These are phyloP conservation scores for Pontederia paniculata DNA, from an alignment of 176 grass and related monocot genomes.

Conservation along the genomic window DNA sequence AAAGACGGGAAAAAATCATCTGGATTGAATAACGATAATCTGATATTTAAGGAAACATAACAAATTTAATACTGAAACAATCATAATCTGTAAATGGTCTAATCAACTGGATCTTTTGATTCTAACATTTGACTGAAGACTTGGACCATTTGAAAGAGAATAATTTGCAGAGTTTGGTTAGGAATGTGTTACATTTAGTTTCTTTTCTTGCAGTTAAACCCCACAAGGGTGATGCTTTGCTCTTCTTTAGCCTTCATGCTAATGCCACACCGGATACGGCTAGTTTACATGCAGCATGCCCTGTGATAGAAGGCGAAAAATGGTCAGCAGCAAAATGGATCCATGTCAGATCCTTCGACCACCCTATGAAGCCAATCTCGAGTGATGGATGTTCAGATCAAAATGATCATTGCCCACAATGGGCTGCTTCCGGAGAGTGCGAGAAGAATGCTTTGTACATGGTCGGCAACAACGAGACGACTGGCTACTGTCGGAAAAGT, in stretches of 20 bases:
- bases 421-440: conserved; percentile 27
- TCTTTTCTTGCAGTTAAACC: conserved; percentile 20
- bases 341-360: conserved; percentile 30
- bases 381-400: conserved; percentile 25
- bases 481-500: conserved; percentile 15
- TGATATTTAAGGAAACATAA: too few species aligned
- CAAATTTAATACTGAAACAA: too few species aligned
- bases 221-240: conserved; percentile 27
- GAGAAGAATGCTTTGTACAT: conserved; percentile 12
- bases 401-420: conserved; percentile 19
- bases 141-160: too few species aligned
- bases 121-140: too few species aligned
- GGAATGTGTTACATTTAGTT: too few species aligned
- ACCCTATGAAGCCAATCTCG: conserved; percentile 9
- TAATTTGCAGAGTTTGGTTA: too few species aligned
- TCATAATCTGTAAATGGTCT: too few species aligned
- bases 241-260: conserved; percentile 38
- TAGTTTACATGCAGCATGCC: conserved; percentile 34
- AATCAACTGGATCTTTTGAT: too few species aligned
- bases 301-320: conserved; percentile 46
- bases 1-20: too few species aligned
- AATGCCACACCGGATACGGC: conserved; percentile 26
- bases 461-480: not conserved
- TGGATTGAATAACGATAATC: too few species aligned
- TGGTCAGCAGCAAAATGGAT: conserved; percentile 54